Evolutionary conservation across 2,329 filamentous ascomycete species (phyloP).

Genomic region (Lomentospora prolificans): DNA sequence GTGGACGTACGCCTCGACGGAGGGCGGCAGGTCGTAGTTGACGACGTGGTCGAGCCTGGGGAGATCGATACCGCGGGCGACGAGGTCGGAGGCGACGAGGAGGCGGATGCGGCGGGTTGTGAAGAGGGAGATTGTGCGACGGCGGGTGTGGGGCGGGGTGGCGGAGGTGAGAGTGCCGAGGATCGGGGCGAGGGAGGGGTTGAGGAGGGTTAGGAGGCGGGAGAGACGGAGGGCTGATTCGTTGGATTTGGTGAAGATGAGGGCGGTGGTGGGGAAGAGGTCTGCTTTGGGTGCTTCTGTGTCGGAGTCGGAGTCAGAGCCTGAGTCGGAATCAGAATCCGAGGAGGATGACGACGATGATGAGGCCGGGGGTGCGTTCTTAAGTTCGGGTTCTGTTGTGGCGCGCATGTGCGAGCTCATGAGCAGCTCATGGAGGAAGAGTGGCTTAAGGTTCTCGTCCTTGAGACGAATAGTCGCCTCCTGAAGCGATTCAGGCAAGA

Average conservation of each 20-base stretch:
- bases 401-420: slow-evolving; percentile 39
- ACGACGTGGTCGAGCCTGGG: slow-evolving; percentile 71
- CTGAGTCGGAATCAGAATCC: slow-evolving; percentile 15
- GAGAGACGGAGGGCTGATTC: slow-evolving; percentile 81
- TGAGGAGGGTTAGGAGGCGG: slow-evolving; percentile 62
- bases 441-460: slow-evolving; percentile 63
- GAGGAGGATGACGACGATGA: slow-evolving; percentile 14
- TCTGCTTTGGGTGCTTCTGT: slow-evolving; percentile 13
- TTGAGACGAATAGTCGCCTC: slow-evolving; percentile 61
- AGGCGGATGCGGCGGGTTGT: slow-evolving; percentile 58
- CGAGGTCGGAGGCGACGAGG: slow-evolving; percentile 86
- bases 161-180: slow-evolving; percentile 70
- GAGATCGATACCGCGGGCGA: slow-evolving; percentile 81
- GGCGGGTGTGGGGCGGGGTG: slow-evolving; percentile 60
- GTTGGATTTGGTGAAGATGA: slow-evolving; percentile 88
- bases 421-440: slow-evolving; percentile 75
- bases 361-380: slow-evolving; percentile 2
- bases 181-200: slow-evolving; percentile 43
- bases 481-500: slow-evolving; percentile 52
- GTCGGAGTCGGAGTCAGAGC: slow-evolving; percentile 22
- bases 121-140: slow-evolving; percentile 60
- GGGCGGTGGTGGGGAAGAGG: slow-evolving; percentile 34
- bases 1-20: slow-evolving; percentile 77
- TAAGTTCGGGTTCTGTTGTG: slow-evolving; percentile 12
- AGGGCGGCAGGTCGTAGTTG: slow-evolving; percentile 86